phyloP scores from a whole-genome alignment of 371 early-diverging fungal species.

The Syncephalis fuscata region DNA sequence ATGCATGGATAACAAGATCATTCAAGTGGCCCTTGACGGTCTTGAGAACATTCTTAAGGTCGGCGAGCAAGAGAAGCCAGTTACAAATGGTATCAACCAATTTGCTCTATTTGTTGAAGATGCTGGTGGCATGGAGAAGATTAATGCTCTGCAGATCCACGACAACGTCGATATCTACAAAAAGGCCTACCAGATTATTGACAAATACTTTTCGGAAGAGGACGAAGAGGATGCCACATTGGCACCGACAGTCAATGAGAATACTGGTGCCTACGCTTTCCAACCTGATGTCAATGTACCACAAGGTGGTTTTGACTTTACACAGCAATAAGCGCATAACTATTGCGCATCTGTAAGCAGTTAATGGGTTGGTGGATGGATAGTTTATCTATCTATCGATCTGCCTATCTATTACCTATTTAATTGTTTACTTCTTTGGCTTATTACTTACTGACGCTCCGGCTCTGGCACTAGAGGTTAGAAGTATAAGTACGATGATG shows the following conservation, averaged over 20 bases:
- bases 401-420: too few relatives aligned
- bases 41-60: constrained; percentile 94
- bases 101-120: constrained; percentile 79
- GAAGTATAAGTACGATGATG: too few relatives aligned
- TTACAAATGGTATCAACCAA: constrained; percentile 51
- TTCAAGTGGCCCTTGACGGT: constrained; percentile 92
- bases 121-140: constrained; percentile 80
- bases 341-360: too few relatives aligned
- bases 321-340: neutral
- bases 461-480: too few relatives aligned
- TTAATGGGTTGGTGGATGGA: too few relatives aligned
- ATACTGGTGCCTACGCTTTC: constrained; percentile 54
- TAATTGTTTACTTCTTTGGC: too few relatives aligned
- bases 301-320: constrained; percentile 56
- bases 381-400: too few relatives aligned
- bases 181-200: constrained; percentile 82
- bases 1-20: constrained; percentile 83
- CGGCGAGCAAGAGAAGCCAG: constrained; percentile 55
- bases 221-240: constrained; percentile 58
- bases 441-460: too few relatives aligned
- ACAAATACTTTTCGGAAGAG: constrained; percentile 83
- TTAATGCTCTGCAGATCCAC: constrained; percentile 80
- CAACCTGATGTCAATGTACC: constrained; percentile 33
- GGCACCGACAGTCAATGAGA: constrained; percentile 43
- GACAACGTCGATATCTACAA: constrained; percentile 88